Percentiles rank a stretch among this genome's conserved stretches.
phyloP scores from a whole-genome alignment of 2,329 filamentous ascomycete species.

The Nectriaceae sp. region DNA sequence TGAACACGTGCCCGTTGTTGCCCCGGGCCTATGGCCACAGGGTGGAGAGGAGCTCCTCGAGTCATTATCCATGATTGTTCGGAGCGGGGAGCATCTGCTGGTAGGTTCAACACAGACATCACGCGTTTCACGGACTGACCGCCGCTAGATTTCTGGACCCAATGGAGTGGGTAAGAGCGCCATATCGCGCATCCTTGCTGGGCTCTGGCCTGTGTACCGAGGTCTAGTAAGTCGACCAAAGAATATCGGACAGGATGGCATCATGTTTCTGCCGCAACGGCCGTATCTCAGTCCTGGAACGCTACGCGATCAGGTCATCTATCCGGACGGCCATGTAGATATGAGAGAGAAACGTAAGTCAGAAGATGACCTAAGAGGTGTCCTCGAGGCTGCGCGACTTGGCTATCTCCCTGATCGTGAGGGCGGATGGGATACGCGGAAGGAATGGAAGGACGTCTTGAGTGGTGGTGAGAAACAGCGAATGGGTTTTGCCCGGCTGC shows the following conservation, averaged over 20 bases:
- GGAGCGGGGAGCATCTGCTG: conserved; percentile 87
- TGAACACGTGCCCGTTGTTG: conserved; percentile 90
- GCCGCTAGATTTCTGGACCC: conserved; percentile 74
- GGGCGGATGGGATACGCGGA: conserved; percentile 93
- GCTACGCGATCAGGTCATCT: conserved; percentile 94
- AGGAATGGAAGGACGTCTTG: conserved; percentile 99
- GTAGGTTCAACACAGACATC: conserved; percentile 36
- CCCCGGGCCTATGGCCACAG: conserved; percentile 82
- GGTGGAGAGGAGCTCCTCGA: conserved; percentile 92
- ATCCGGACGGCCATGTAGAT: conserved; percentile 91
- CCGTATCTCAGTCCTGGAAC: conserved; percentile 93
- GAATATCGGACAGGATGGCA: conserved; percentile 78
- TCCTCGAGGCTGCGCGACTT: conserved; percentile 81
- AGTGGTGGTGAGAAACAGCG: conserved; percentile 96
- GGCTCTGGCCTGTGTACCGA: conserved; percentile 94
- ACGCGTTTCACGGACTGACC: conserved; percentile 15
- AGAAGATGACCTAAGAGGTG: conserved; percentile 74
- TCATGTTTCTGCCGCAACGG: conserved; percentile 97
- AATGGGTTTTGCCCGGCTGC: conserved; percentile 83
- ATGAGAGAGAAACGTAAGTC: conserved; percentile 81
- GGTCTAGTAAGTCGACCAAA: conserved; percentile 89
- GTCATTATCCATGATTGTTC: conserved; percentile 84
- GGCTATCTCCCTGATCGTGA: conserved; percentile 91
- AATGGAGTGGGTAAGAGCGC: conserved; percentile 95
- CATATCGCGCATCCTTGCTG: conserved; percentile 83